Evolutionary conservation across 768 basidiomycete genomes (phyloP).

Genomic region (Suillus subalutaceus): DNA sequence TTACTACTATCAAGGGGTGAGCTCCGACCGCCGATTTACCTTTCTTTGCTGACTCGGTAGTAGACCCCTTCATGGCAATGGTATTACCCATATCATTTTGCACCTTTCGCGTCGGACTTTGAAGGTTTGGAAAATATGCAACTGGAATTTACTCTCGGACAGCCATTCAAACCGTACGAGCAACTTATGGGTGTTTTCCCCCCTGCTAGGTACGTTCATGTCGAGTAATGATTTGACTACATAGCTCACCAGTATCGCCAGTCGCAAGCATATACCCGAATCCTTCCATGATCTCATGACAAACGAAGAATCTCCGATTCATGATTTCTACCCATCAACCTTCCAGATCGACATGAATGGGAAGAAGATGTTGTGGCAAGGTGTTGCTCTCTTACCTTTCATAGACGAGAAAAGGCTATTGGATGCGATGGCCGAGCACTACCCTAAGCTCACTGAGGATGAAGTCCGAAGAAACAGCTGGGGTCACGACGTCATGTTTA

Average conservation of each 20-base stretch:
- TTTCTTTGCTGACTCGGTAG: slow-evolving; percentile 10
- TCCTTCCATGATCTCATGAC: slow-evolving; percentile 89
- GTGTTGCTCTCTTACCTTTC: slow-evolving; percentile 94
- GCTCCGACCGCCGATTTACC: slow-evolving; percentile 25
- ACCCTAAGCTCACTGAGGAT: slow-evolving; percentile 71
- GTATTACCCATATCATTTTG: slow-evolving; percentile 99
- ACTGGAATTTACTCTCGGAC: slow-evolving; percentile 76
- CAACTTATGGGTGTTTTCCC: slow-evolving; percentile 99
- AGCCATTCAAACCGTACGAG: slow-evolving; percentile 96
- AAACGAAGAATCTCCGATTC: slow-evolving; percentile 84
- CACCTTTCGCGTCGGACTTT: slow-evolving; percentile 97
- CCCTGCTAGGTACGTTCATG: slow-evolving; percentile 68
- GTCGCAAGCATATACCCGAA: slow-evolving; percentile 85
- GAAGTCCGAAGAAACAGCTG: slow-evolving; percentile 84
- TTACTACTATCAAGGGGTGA: slow-evolving; percentile 98
- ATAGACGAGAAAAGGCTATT: slow-evolving; percentile 86
- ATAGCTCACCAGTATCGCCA: slow-evolving; percentile 32
- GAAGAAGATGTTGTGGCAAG: slow-evolving; percentile 99
- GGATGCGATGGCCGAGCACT: slow-evolving; percentile 75
- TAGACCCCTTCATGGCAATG: slow-evolving; percentile 96
- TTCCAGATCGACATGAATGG: slow-evolving; percentile 99
- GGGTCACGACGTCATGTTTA: slow-evolving; percentile 84
- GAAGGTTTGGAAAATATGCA: slow-evolving; percentile 76
- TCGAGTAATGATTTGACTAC: slow-evolving; percentile 4
- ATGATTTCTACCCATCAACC: slow-evolving; percentile 90